Percentiles rank a stretch among this genome's conserved stretches.
phyloP scores from a whole-genome alignment of 305 asterid species.

The Salvia sclarea region DNA sequence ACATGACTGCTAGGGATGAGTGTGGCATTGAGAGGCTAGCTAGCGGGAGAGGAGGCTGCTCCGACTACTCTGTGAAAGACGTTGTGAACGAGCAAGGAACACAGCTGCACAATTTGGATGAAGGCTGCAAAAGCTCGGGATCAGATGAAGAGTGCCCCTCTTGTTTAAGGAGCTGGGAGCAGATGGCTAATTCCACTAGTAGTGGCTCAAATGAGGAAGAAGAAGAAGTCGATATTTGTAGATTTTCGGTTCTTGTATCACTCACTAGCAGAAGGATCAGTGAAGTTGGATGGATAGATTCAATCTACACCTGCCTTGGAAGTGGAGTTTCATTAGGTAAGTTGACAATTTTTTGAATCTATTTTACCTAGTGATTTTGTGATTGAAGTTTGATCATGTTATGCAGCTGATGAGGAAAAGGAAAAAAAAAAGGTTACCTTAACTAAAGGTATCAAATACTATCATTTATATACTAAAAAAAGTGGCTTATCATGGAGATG shows the following conservation, averaged over 20 bases:
- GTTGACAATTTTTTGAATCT: background rate
- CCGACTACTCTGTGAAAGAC: constrained; percentile 51
- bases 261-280: constrained; percentile 49
- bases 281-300: constrained; percentile 53
- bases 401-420: constrained; percentile 40
- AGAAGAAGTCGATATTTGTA: constrained; percentile 47
- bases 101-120: constrained; percentile 35
- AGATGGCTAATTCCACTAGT: constrained; percentile 25
- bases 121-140: constrained; percentile 47
- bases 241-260: constrained; percentile 51
- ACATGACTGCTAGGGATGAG: constrained; percentile 15
- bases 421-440: constrained; percentile 25
- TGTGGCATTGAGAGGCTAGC: constrained; percentile 66
- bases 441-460: constrained; percentile 41
- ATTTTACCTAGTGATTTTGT: background rate
- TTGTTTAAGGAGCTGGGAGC: constrained; percentile 52
- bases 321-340: constrained; percentile 48
- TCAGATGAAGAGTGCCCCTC: constrained; percentile 40
- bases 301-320: constrained; percentile 56
- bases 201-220: constrained; percentile 19
- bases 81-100: constrained; percentile 41
- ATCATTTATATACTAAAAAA: background rate
- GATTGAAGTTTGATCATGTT: background rate
- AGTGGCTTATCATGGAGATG: background rate
- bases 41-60: constrained; percentile 62